Conservation (phyloP, 352 stramenopile species). For the Phytopythium boreale region DNA sequence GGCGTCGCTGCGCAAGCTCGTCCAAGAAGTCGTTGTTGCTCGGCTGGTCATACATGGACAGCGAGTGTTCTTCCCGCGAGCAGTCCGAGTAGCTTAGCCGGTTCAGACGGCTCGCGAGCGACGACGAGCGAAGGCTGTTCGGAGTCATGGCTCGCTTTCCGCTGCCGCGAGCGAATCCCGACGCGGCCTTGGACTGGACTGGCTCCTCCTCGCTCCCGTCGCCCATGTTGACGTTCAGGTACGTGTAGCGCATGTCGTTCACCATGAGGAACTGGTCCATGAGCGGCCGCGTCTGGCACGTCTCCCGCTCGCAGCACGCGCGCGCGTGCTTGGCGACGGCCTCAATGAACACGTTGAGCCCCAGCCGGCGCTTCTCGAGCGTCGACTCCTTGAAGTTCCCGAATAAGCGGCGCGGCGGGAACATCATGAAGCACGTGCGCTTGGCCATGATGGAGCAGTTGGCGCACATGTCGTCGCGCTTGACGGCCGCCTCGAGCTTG, state of each 20-base stretch:
- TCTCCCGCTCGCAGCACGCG: constrained; percentile 58
- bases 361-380: constrained; percentile 67
- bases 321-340: constrained; percentile 73
- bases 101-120: constrained; percentile 30
- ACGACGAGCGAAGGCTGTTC: constrained; percentile 14
- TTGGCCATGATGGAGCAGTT: constrained; percentile 80
- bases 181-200: constrained; percentile 21
- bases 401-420: constrained; percentile 74
- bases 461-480: constrained; percentile 64
- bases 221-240: constrained; percentile 81
- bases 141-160: constrained; percentile 1
- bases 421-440: constrained; percentile 79
- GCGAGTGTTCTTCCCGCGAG: constrained; percentile 27
- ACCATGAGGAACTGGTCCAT: constrained; percentile 90
- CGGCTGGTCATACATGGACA: constrained; percentile 5
- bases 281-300: constrained; percentile 65
- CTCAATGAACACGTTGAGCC: constrained; percentile 76
- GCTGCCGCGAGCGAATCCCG: not conserved
- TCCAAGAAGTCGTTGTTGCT: constrained; percentile 1
- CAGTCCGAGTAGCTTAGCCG: constrained; percentile 31
- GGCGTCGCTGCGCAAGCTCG: constrained; percentile 1
- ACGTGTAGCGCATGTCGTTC: constrained; percentile 88
- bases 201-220: constrained; percentile 44
- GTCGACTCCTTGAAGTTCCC: constrained; percentile 70
- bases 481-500: constrained; percentile 57